Percentiles rank a stretch among this genome's conserved stretches.
phyloP scores from a whole-genome alignment of 1,139 yeast species.

The Protomyces pachydermus region DNA sequence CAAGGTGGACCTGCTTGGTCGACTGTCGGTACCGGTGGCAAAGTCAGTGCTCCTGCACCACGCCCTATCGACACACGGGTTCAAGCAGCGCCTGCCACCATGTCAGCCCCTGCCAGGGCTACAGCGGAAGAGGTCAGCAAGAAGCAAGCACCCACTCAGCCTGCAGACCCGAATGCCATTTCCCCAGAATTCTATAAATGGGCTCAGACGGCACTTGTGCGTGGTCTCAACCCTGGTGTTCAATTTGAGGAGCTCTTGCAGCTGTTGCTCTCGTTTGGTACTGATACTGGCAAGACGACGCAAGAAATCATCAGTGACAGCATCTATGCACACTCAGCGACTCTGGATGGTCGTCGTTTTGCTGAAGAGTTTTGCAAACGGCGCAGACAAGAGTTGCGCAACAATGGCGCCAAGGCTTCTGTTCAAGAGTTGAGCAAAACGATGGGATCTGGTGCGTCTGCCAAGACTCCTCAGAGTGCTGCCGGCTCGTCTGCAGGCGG shows the following conservation, averaged over 20 bases:
- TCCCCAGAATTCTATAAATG: constrained; percentile 64
- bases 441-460: constrained; percentile 52
- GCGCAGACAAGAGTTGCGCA: constrained; percentile 44
- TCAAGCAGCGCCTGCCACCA: constrained; percentile 34
- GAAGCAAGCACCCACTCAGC: constrained; percentile 5
- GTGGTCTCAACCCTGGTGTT: constrained; percentile 67
- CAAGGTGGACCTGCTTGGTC: constrained; percentile 13
- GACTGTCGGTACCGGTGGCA: constrained; percentile 19
- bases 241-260: constrained; percentile 64
- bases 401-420: constrained; percentile 18
- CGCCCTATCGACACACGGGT: constrained; percentile 37
- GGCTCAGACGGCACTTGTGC: constrained; percentile 68
- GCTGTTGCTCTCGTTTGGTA: constrained; percentile 74
- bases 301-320: constrained; percentile 87
- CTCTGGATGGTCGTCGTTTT: constrained; percentile 92
- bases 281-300: constrained; percentile 54
- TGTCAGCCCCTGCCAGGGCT: constrained; percentile 35
- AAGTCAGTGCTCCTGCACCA: constrained; percentile 36
- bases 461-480: constrained; percentile 43
- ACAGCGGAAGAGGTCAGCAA: constrained; percentile 8
- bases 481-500: constrained; percentile 43
- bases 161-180: constrained; percentile 33
- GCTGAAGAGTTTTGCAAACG: constrained; percentile 83
- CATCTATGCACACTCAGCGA: constrained; percentile 79
- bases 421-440: constrained; percentile 49